Evolutionary conservation across 2,329 filamentous ascomycete species (phyloP).

Genomic region (Alternaria alternata): DNA sequence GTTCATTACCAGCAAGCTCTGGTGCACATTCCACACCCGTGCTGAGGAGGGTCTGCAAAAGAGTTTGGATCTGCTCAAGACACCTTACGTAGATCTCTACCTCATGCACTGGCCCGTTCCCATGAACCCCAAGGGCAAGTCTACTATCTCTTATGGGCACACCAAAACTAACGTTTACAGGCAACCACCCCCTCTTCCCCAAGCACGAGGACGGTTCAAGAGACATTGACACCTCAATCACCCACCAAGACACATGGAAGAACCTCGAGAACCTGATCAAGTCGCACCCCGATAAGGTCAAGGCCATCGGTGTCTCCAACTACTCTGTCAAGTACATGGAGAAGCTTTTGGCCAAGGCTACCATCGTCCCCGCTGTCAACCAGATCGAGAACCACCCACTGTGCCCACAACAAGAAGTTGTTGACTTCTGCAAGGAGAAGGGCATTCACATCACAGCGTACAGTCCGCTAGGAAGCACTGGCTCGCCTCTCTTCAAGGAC

Average conservation of each 20-base stretch:
- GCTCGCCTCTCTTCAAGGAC: conserved; percentile 58
- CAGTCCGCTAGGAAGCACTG: conserved; percentile 60
- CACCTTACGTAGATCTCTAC: conserved; percentile 84
- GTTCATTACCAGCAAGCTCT: conserved; percentile 86
- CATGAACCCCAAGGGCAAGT: conserved; percentile 75
- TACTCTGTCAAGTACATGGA: conserved; percentile 58
- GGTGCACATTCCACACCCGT: conserved; percentile 78
- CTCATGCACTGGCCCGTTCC: conserved; percentile 85
- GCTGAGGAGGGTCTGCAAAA: conserved; percentile 75
- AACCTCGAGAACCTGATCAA: conserved; percentile 71
- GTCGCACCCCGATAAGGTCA: conserved; percentile 55
- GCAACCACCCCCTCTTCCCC: conserved; percentile 77
- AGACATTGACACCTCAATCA: conserved; percentile 74
- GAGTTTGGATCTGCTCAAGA: conserved; percentile 74
- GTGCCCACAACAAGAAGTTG: conserved; percentile 75
- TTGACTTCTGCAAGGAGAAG: conserved; percentile 72
- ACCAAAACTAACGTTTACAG: conserved; percentile 40
- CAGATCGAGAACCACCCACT: conserved; percentile 79
- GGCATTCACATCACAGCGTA: conserved; percentile 78
- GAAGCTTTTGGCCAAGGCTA: conserved; percentile 64
- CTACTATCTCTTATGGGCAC: not conserved
- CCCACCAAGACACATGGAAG: conserved; percentile 80
- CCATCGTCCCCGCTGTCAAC: conserved; percentile 72
- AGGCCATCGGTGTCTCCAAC: conserved; percentile 61
- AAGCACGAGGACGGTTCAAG: conserved; percentile 76